Evolutionary conservation across 305 asterid genomes (phyloP).

Genomic region (Fraxinus baroniana): DNA sequence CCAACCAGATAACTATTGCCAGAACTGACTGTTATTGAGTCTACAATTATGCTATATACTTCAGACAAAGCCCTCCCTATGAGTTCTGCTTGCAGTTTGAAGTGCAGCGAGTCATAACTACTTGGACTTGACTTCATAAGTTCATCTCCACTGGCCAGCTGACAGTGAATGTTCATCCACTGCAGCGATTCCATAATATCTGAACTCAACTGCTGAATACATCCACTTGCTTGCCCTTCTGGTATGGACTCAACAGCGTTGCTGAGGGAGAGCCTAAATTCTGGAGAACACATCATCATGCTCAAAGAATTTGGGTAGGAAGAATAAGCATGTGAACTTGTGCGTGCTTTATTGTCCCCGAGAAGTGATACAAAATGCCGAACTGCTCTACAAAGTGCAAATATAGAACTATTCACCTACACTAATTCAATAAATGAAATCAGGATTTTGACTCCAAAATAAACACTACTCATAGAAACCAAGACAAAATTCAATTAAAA

Average conservation of each 20-base stretch:
- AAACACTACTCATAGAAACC: conserved; percentile 1
- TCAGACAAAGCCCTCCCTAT: conserved; percentile 74
- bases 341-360: conserved; percentile 34
- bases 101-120: conserved; percentile 27
- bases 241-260: conserved; percentile 78
- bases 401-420: conserved; percentile 70
- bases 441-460: conserved; percentile 26
- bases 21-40: conserved; percentile 65
- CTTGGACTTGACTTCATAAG: conserved; percentile 28
- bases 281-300: conserved; percentile 56
- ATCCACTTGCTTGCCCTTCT: conserved; percentile 89
- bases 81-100: conserved; percentile 55
- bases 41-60: conserved; percentile 62
- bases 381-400: conserved; percentile 74
- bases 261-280: conserved; percentile 66
- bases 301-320: conserved; percentile 55
- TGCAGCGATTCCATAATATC: conserved; percentile 67
- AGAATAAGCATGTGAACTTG: conserved; percentile 26
- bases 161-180: conserved; percentile 58
- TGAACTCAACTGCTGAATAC: conserved; percentile 55
- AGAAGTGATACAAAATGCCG: conserved; percentile 44
- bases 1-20: conserved; percentile 76
- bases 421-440: conserved; percentile 31
- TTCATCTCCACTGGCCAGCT: conserved; percentile 36
- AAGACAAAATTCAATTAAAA: conserved; percentile 14